Conservation (phyloP, 169 alveolate genomes). For the Miamiensis avidus region DNA sequence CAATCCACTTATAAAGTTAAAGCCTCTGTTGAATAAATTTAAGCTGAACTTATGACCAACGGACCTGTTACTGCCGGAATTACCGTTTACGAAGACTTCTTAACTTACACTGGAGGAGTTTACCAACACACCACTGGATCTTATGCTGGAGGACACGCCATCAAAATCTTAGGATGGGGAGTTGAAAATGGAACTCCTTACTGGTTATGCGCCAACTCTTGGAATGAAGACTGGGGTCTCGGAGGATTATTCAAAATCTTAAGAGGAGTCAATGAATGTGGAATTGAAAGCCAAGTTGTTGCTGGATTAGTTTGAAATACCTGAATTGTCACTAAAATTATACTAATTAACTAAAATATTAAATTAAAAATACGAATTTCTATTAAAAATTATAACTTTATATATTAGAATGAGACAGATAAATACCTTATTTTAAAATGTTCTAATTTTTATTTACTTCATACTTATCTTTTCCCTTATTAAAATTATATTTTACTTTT, state of each 20-base stretch:
- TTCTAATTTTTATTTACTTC: too few relatives aligned
- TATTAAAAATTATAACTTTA: too few relatives aligned
- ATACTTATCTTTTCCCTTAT: too few relatives aligned
- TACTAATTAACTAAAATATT: too few relatives aligned
- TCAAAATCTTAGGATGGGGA: slow-evolving; percentile 88
- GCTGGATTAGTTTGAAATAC: slow-evolving; percentile 18
- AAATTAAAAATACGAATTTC: too few relatives aligned
- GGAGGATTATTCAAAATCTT: slow-evolving; percentile 43
- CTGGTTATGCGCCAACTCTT: slow-evolving; percentile 74
- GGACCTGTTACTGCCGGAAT: slow-evolving; percentile 80
- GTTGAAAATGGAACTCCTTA: slow-evolving; percentile 54
- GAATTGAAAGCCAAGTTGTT: not conserved
- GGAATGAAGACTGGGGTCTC: slow-evolving; percentile 75
- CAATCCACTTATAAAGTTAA: not conserved
- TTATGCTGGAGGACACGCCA: slow-evolving; percentile 83
- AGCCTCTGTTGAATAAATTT: slow-evolving; percentile 17
- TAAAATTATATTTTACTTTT: too few relatives aligned
- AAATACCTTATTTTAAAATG: too few relatives aligned
- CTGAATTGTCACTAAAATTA: too few relatives aligned
- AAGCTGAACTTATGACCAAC: slow-evolving; percentile 39
- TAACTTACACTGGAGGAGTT: slow-evolving; percentile 81
- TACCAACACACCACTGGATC: slow-evolving; percentile 76
- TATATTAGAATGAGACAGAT: too few relatives aligned
- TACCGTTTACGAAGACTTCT: slow-evolving; percentile 80
- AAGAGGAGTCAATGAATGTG: slow-evolving; percentile 36